Conservation (phyloP, 1,139 yeast genomes). For the Hemisphaericaspora xylofermentans region DNA sequence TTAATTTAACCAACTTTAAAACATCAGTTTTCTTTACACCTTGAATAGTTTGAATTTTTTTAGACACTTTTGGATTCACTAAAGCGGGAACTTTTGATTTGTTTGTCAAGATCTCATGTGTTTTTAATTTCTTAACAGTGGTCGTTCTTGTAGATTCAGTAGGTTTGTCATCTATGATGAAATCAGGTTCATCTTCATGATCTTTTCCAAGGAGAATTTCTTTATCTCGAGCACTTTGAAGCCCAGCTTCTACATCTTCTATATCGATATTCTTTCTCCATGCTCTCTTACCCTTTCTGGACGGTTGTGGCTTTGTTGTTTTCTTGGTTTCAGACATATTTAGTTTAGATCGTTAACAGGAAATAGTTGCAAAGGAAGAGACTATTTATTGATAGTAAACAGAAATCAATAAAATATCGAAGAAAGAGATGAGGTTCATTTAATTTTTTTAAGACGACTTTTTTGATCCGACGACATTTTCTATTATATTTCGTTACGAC, state of each 20-base stretch:
- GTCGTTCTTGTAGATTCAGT: conserved; percentile 6
- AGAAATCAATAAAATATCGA: background rate
- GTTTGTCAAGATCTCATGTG: conserved; percentile 70
- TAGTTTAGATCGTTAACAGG: background rate
- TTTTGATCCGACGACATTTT: background rate
- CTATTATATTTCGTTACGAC: background rate
- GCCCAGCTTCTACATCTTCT: conserved; percentile 67
- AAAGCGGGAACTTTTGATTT: conserved; percentile 80
- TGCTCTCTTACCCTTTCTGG: conserved; percentile 89
- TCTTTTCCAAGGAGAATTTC: conserved; percentile 63
- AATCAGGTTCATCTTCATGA: conserved; percentile 44
- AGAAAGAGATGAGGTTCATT: background rate
- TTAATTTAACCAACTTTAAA: conserved; percentile 67
- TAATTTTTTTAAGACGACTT: background rate
- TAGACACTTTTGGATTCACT: conserved; percentile 31
- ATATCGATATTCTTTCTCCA: conserved; percentile 96
- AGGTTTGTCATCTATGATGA: conserved; percentile 64
- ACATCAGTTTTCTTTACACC: conserved; percentile 71
- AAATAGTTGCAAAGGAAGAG: background rate
- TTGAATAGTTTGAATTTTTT: conserved; percentile 44
- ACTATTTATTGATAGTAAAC: background rate
- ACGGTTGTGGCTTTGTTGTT: conserved; percentile 46
- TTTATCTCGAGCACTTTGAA: conserved; percentile 69
- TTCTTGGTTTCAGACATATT: conserved; percentile 1
- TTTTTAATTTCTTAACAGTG: conserved; percentile 54